Base-by-base conservation (phyloP, 768 basidiomycete species). In the Floccularia luteovirens region DNA sequence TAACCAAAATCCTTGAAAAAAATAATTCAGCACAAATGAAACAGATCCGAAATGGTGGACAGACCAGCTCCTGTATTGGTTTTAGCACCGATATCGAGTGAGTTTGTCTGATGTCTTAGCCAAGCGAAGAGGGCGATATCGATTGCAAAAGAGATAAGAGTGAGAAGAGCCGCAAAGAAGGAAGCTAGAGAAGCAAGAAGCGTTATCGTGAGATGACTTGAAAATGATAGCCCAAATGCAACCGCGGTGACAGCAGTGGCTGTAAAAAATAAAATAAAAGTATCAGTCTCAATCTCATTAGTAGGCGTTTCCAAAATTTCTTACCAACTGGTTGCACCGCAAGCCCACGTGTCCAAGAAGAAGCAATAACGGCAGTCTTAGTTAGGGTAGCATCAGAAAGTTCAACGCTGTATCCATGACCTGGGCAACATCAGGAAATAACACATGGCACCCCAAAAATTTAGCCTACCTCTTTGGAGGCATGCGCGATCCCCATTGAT, bases 261-360 rank as follows among this genome's bases (percentile, higher is more conserved):
- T 74, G 52, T 20, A n/a, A n/a, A n/a, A n/a, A 35, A 42, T 20
- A 19, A 21, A 20, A 30, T 20, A 22, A 31, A 31, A 10, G 23
- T 4, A n/a, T 4, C n/a, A n/a, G n/a, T n/a, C n/a, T n/a, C n/a
- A n/a, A n/a, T n/a, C n/a, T n/a, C n/a, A n/a, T n/a, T n/a, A n/a
- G 33, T 25, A 42, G 23, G 25, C 19, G 27, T 24, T 13, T 35
- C 34, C 31, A 41, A 34, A 14, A 24, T 22, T 13, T 63, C 79
- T 36, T 47, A 84, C 86, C 85, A 38, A 86, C 75, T 12, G 86
- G 84, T 47, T 86, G 83, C 20, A 86, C 66, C 2, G 76, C 82
- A 5, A 89, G 71, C 3, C 83, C 86, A 27, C 74, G 73, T 5
- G 86, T 90, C 79, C 82, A 85, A 1, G 75, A 69, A 0, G 75